A percentile compares a stretch with the other conserved stretches of the same genome.
Evolutionary conservation across 805 yeast genomes (phyloP).

Genomic region (Myxozyma lipomycoides): DNA sequence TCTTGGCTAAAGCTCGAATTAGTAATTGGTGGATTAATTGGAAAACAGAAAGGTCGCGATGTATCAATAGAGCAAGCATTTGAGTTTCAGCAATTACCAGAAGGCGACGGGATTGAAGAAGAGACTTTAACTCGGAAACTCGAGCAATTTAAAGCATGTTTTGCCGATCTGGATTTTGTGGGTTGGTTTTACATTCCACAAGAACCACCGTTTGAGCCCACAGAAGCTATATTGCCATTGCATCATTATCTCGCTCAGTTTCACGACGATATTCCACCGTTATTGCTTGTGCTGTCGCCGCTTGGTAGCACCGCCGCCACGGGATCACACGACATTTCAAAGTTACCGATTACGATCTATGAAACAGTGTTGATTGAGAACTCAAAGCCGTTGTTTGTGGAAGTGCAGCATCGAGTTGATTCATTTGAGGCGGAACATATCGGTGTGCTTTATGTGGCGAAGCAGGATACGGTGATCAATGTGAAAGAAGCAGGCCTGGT

Average conservation of each 20-base stretch:
- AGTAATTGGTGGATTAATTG: constrained; percentile 38
- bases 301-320: background rate
- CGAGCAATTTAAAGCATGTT: constrained; percentile 33
- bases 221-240: constrained; percentile 13
- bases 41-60: constrained; percentile 33
- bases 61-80: constrained; percentile 36
- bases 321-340: background rate
- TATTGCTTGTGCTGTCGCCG: constrained; percentile 12
- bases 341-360: constrained; percentile 21
- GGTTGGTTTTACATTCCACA: constrained; percentile 36
- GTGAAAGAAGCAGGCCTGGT: constrained; percentile 1
- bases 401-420: constrained; percentile 20
- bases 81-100: constrained; percentile 30
- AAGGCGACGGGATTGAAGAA: constrained; percentile 30
- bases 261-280: constrained; percentile 26
- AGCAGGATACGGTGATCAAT: constrained; percentile 12
- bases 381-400: constrained; percentile 19
- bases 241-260: constrained; percentile 19
- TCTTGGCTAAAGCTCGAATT: background rate
- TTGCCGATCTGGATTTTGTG: constrained; percentile 35
- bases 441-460: constrained; percentile 26
- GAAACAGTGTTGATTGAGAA: constrained; percentile 18
- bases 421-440: constrained; percentile 26
- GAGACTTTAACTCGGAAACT: constrained; percentile 28
- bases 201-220: constrained; percentile 28